Evolutionary conservation across 75 land plant genomes (phyloP).

Genomic region (Pinus albicaulis): DNA sequence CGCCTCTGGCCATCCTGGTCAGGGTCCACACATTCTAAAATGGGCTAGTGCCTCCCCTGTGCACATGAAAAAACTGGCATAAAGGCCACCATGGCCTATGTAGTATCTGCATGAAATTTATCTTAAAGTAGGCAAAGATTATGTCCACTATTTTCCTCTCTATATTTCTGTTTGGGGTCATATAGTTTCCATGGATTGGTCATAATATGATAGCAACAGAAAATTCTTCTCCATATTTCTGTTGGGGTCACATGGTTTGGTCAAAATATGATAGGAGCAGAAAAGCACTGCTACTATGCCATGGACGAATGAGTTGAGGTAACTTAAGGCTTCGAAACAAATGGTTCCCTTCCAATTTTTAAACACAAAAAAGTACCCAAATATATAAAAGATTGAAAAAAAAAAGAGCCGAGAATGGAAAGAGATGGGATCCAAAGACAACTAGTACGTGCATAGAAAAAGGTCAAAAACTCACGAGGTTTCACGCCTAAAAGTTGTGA

Average conservation of each 20-base stretch:
- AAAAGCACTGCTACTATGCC: constrained; percentile 20
- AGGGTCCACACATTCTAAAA: constrained; percentile 45
- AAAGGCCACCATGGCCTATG: constrained; percentile 29
- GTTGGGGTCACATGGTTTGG: constrained; percentile 29
- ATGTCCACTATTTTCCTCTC: constrained; percentile 40
- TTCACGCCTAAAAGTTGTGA: no score
- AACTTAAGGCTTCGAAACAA: constrained; percentile 45
- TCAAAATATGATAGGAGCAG: constrained; percentile 15
- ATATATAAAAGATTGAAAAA: neutral
- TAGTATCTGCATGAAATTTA: constrained; percentile 38
- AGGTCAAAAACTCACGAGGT: no score
- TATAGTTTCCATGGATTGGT: constrained; percentile 12
- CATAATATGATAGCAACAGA: constrained; percentile 18
- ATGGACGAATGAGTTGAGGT: constrained; percentile 30
- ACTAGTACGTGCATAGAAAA: no score
- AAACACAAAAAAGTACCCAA: constrained; percentile 8
- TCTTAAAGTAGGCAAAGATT: constrained; percentile 31
- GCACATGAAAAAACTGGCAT: constrained; percentile 31
- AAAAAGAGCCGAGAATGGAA: neutral
- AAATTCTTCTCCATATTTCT: constrained; percentile 18
- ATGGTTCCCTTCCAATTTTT: constrained; percentile 4
- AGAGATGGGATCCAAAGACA: neutral
- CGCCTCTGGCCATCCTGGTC: constrained; percentile 22
- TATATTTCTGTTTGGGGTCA: constrained; percentile 26
- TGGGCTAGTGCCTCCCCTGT: constrained; percentile 41